Percentiles rank a stretch among this genome's conserved stretches.
Evolutionary conservation across 106 monocot species (phyloP).

Genomic region (Dioscorea alata): DNA sequence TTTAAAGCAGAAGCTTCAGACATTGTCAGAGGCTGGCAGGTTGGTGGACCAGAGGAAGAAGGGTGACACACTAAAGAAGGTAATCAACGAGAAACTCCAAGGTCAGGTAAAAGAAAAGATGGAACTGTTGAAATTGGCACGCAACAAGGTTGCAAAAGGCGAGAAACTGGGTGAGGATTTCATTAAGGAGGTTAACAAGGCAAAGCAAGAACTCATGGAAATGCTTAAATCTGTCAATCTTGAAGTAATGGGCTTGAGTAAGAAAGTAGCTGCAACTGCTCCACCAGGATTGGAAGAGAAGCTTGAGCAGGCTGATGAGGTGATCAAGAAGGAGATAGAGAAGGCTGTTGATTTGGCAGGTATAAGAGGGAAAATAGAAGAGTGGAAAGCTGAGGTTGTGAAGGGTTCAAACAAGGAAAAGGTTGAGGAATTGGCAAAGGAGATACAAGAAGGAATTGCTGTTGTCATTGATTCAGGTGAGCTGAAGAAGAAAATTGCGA

Average conservation of each 20-base stretch:
- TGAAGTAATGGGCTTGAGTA: conserved; percentile 41
- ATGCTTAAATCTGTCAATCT: conserved; percentile 42
- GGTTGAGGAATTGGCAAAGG: conserved; percentile 28
- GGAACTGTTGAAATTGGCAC: conserved; percentile 42
- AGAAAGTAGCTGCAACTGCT: conserved; percentile 24
- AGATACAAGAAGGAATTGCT: conserved; percentile 51
- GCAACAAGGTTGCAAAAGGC: conserved; percentile 36
- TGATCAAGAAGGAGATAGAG: conserved; percentile 37
- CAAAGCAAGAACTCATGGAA: conserved; percentile 33
- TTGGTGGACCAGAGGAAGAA: conserved; percentile 31
- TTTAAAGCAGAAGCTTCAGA: conserved; percentile 61
- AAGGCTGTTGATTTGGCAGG: conserved; percentile 32
- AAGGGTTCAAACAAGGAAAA: conserved; percentile 32
- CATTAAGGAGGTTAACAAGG: conserved; percentile 30
- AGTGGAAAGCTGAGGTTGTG: conserved; percentile 43
- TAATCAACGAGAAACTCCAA: conserved; percentile 52
- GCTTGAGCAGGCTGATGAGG: conserved; percentile 27
- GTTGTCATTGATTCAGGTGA: conserved; percentile 30
- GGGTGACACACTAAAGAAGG: conserved; percentile 56
- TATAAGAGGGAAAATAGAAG: conserved; percentile 43
- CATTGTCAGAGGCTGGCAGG: conserved; percentile 33
- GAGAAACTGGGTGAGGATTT: conserved; percentile 34
- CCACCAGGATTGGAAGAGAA: conserved; percentile 43
- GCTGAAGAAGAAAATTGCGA: conserved; percentile 41
- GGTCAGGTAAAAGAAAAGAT: conserved; percentile 32